Base-by-base conservation (phyloP, 1,139 yeast species). In the Tardiomyces blankii region DNA sequence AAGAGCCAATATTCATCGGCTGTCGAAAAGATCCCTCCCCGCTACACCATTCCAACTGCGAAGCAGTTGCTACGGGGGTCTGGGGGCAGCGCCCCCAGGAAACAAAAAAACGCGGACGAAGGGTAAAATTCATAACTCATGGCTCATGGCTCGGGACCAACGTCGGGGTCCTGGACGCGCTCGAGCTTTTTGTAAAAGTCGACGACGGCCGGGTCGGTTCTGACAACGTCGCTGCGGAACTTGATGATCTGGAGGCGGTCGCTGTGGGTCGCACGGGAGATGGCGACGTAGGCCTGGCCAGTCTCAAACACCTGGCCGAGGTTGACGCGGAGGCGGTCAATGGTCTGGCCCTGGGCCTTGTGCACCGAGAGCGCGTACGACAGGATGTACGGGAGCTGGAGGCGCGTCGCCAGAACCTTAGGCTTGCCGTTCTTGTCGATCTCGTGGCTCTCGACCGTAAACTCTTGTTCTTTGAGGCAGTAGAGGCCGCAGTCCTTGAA, bases 321-420 rank as follows among this genome's bases (percentile, higher is more conserved):
- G 57, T 87, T 93, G 4, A 87, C 91, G 51, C 77, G 73, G n/a
- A 87, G 80, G 47, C 93, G 65, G 39, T 77, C 80, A 44, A 87
- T 72, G 0, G 96, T 85, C 65, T 87, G 96, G 1, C 96, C 96
- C 64, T 87, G 96, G 0, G 95, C 81, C 58, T 87, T 87, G 62
- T 87, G 96, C 45, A 87, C 87, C 0, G 95, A 85, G 56, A 87
- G 65, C 0, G 96, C 94, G 95, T 95, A 87, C 12, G 95, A 80
- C 38, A 84, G 68, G 46, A 85, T 68, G 38, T 87, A 67, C 0
- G 96, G 96, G 3, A 85, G 55, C 60, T 87, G 96, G 0, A 51
- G 56, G 53, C 93, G 72, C 44, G 61, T 39, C 14, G 62, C 66
- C 7, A 60, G 51, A 13, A 50, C 46, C 16, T 51, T 46, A 11